Conservation (phyloP, 140 eudicot genomes). For the Erigeron philadelphicus region DNA sequence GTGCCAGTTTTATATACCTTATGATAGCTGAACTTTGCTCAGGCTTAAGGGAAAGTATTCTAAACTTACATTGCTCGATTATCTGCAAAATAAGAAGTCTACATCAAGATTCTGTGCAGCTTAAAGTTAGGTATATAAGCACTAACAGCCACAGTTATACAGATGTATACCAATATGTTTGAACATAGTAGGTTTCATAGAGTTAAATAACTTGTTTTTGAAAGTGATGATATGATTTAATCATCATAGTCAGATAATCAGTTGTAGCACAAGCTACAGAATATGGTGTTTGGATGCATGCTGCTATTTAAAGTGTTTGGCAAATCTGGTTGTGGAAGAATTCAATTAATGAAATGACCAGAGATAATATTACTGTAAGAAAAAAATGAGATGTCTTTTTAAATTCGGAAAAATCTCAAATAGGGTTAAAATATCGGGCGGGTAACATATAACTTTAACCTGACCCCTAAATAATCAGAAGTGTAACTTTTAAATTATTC, state of each 20-base stretch:
- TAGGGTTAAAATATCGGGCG: background rate
- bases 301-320: background rate
- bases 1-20: slow-evolving; percentile 36
- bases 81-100: slow-evolving; percentile 42
- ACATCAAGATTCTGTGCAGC: slow-evolving; percentile 23
- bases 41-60: slow-evolving; percentile 67
- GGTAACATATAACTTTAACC: background rate
- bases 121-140: background rate
- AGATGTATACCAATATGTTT: background rate
- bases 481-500: too few species aligned
- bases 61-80: slow-evolving; percentile 72
- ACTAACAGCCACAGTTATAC: background rate
- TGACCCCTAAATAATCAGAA: background rate
- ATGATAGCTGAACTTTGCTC: slow-evolving; percentile 47
- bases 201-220: background rate
- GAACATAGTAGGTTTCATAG: background rate
- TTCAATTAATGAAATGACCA: background rate
- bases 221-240: background rate
- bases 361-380: background rate
- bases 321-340: background rate
- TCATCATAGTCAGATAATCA: background rate
- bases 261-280: background rate
- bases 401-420: background rate
- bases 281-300: background rate
- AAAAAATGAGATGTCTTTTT: background rate